Evolutionary conservation across 1,284 basidiomycete genomes (phyloP), one percentile per base, ranked within the genome.

Genomic region (Coriolopsis trogii): DNA sequence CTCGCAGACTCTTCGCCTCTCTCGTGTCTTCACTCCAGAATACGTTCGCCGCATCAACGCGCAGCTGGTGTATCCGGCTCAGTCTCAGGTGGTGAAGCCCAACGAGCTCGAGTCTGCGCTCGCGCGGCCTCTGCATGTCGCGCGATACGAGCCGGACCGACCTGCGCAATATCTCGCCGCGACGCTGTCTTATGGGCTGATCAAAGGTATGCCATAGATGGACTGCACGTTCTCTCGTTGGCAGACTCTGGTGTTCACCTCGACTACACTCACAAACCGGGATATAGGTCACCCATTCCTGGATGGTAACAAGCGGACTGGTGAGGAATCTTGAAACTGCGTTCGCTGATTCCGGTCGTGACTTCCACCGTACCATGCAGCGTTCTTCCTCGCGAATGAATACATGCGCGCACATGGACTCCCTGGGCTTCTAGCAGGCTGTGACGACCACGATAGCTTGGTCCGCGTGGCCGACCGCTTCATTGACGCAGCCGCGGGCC

Each of bases 71-170:
- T 53, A 70, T 46, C 70, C 71, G 1, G 63, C 64, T 3, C 34
- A 42, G 21, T 63, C 66, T 1, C 54, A 58, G 3, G 53, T 70
- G 1, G 70, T 72, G 20, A 73, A 73, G 44, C 68, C 70, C 2
- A 69, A 72, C 48, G 70, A 72, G 54, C 62, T 73, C 6, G 55
- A 65, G 39, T 72, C 71, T 9, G 64, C 70, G 2, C 53, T 73
- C 12, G 61, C 62, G 23, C 63, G 70, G 9, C 70, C 71, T 8
- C 36, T 72, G 34, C 59, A 70, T 29, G 56, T 65, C 1, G 49
- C 69, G 4, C 40, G 54, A 20, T 71, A 73, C 49, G 68, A 71
- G 51, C 71, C 71, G 10, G 46, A 70, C 9, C 59, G 51, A 13
- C 44, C 46, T 1, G 55, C 64, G 3, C 26, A 62, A 23, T 63